Evolutionary conservation across 2,329 filamentous ascomycete species (phyloP), one percentile per base, ranked within the genome.

Genomic region (Truncatella angustata): DNA sequence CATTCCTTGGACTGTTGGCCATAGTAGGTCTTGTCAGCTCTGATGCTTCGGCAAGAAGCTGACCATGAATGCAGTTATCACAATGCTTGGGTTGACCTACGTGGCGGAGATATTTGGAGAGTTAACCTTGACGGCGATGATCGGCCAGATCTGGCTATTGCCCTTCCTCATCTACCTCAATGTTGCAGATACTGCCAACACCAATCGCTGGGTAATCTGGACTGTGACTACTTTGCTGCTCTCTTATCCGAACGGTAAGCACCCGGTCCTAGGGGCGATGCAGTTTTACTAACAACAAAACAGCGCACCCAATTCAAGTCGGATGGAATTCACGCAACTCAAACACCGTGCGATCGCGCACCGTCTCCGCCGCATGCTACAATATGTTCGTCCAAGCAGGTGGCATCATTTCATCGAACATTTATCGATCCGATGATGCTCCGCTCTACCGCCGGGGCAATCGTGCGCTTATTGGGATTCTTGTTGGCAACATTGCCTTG

Each of bases 301-400:
- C 24, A 58, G 59, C 56, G 14, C 57, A 61, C 43, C 53, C 59
- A 1, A 55, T 61, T 21, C 59, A 60, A 36, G 59, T 60, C 20
- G 59, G 50, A 1, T 61, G 58, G 58, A 61, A 58, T 36, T 80
- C 77, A 6, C 73, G 78, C 32, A 87, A 87, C 60, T 78, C 82
- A 1, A 82, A 82, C 30, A 76, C 78, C 3, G 84, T 87, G 1
- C 74, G 82, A 3, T 86, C 83, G 0, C 70, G 85, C 3, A 82
- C 84, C 1, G 80, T 87, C 11, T 78, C 79, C 0, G 77, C 78
- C 0, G 84, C 82, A 0, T 56, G 85, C 9, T 87, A 86, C 68
- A 87, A 86, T 60, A 79, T 79, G 73, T 70, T 68, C n/a, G 73
- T 77, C 0, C 76, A 79, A 52, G 68, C 71, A 0, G 67, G 70